Percentiles rank a stretch among this genome's conserved stretches.
Conservation (phyloP, 2,329 filamentous ascomycete genomes). For the Venturia nashicola region DNA sequence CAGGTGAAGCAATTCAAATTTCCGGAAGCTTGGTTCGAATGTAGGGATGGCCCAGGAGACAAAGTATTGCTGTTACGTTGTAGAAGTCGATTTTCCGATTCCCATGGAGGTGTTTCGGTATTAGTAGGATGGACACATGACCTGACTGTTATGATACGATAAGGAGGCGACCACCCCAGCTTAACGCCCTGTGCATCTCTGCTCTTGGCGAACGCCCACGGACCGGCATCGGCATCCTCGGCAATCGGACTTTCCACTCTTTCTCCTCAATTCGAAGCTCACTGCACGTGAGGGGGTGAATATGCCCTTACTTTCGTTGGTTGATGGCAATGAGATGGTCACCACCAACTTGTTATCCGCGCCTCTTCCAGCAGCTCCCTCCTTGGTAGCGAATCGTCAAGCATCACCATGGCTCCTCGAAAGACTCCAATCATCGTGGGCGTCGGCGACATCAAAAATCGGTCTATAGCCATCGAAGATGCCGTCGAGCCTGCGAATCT, state of each 20-base stretch:
- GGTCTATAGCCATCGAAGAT: conserved; percentile 36
- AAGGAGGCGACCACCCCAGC: not conserved
- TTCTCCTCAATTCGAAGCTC: not conserved
- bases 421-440: conserved; percentile 45
- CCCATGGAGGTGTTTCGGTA: too few relatives aligned
- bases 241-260: not conserved
- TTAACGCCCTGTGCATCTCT: not conserved
- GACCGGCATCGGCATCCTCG: not conserved
- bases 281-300: not conserved
- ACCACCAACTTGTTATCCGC: not conserved
- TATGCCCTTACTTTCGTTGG: not conserved
- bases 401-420: not conserved
- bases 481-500: conserved; percentile 47
- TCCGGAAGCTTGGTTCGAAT: too few relatives aligned
- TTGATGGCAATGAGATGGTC: not conserved
- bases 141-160: too few relatives aligned
- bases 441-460: conserved; percentile 50
- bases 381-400: not conserved
- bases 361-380: not conserved
- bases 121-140: too few relatives aligned
- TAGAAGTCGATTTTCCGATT: too few relatives aligned
- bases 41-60: too few relatives aligned
- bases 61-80: too few relatives aligned
- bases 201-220: not conserved
- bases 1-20: too few relatives aligned